Conservation (phyloP, 2,329 filamentous ascomycete species). For the Rutstroemia sp. region DNA sequence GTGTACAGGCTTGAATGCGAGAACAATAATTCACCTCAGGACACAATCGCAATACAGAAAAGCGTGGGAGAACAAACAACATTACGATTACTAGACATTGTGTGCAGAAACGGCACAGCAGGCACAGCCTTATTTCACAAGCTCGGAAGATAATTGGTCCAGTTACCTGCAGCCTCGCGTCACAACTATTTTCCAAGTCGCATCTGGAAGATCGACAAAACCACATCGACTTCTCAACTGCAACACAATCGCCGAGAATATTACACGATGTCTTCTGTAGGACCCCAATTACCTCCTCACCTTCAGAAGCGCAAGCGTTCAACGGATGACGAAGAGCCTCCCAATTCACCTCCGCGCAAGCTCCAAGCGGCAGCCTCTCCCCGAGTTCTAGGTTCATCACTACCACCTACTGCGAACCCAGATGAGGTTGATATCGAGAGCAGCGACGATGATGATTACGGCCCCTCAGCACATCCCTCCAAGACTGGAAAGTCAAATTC, state of each 20-base stretch:
- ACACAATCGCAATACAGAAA: neutral
- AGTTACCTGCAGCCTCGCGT: neutral
- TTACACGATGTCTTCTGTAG: constrained; percentile 36
- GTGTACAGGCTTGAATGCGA: neutral
- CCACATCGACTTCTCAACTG: constrained; percentile 6
- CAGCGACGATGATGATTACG: constrained; percentile 32
- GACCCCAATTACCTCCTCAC: constrained; percentile 62
- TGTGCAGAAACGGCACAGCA: neutral
- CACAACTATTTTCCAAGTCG: neutral
- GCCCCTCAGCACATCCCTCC: constrained; percentile 3
- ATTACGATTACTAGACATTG: neutral
- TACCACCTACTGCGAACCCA: constrained; percentile 31
- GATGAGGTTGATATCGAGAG: constrained; percentile 42
- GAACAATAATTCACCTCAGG: neutral
- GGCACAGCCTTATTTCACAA: neutral
- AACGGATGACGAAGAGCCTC: constrained; percentile 33
- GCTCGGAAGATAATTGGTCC: neutral
- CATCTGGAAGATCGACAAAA: too few species aligned
- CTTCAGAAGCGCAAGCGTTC: constrained; percentile 56
- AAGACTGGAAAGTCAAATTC: constrained; percentile 25
- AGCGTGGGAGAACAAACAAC: neutral
- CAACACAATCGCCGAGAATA: neutral
- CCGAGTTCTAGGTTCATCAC: constrained; percentile 20
- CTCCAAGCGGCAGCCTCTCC: constrained; percentile 25
- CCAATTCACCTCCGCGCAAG: constrained; percentile 40